Conservation (phyloP, 352 stramenopile species). For the Globisporangium lucens region DNA sequence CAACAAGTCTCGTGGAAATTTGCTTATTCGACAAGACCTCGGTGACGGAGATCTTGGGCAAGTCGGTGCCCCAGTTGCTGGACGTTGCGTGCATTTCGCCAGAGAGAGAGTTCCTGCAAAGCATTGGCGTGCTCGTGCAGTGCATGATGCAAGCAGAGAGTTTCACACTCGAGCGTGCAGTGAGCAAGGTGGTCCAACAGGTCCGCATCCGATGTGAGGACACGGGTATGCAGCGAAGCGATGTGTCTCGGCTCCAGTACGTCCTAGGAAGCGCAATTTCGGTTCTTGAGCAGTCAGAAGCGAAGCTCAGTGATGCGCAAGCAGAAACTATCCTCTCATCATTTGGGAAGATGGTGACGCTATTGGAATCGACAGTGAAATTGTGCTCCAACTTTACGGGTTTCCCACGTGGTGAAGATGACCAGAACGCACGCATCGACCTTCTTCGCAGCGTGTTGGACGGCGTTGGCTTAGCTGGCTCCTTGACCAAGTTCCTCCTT, state of each 20-base stretch:
- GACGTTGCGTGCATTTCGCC: slow-evolving; percentile 22
- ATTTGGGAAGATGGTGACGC: slow-evolving; percentile 25
- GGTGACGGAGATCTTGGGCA: slow-evolving; percentile 27
- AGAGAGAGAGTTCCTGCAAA: slow-evolving; percentile 33
- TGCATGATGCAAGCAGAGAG: slow-evolving; percentile 19
- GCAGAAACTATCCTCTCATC: slow-evolving; percentile 25
- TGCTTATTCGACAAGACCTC: slow-evolving; percentile 24
- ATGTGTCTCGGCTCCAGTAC: slow-evolving; percentile 28
- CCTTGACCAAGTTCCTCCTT: slow-evolving; percentile 29
- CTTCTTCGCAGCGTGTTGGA: slow-evolving; percentile 43
- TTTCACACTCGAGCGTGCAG: slow-evolving; percentile 19
- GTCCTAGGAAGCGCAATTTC: slow-evolving; percentile 35
- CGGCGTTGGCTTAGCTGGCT: slow-evolving; percentile 32
- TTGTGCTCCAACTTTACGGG: slow-evolving; percentile 30
- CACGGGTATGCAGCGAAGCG: not conserved
- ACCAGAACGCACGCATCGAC: slow-evolving; percentile 37
- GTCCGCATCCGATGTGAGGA: slow-evolving; percentile 23
- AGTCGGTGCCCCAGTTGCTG: slow-evolving; percentile 23
- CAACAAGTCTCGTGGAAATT: slow-evolving; percentile 34
- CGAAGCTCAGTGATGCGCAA: slow-evolving; percentile 13
- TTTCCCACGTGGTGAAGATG: slow-evolving; percentile 36
- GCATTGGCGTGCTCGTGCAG: slow-evolving; percentile 34
- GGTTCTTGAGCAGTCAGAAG: slow-evolving; percentile 18
- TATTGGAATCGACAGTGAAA: slow-evolving; percentile 26
- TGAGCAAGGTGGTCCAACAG: slow-evolving; percentile 24